These are phyloP conservation scores for Raphanus sativus DNA, from an alignment of 345 rosid species.

Conservation along the genomic window DNA sequence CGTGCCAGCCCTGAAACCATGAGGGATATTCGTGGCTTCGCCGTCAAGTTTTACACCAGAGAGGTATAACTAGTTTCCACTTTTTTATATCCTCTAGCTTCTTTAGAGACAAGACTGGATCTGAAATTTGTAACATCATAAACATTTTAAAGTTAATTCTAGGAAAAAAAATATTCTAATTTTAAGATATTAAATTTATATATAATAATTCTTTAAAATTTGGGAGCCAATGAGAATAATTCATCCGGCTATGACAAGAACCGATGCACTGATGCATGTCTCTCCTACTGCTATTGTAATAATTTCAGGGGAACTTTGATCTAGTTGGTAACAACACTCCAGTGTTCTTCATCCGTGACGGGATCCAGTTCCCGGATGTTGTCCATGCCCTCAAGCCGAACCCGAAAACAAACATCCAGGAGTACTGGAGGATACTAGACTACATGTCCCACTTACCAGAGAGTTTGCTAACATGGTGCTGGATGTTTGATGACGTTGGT, in stretches of 20 bases:
- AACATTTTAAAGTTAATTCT: neutral
- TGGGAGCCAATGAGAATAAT: too few species aligned
- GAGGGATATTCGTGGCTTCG: conserved; percentile 96
- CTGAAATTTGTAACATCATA: neutral
- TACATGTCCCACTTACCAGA: conserved; percentile 96
- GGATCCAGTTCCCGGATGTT: conserved; percentile 92
- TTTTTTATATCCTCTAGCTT: neutral
- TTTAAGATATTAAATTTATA: too few species aligned
- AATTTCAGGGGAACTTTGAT: conserved; percentile 88
- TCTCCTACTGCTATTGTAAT: neutral
- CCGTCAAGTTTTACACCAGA: conserved; percentile 96
- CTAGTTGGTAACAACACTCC: conserved; percentile 99
- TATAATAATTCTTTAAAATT: too few species aligned
- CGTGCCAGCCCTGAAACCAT: conserved; percentile 99
- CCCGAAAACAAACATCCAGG: conserved; percentile 94
- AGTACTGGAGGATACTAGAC: conserved; percentile 93
- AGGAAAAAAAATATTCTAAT: neutral
- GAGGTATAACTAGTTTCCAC: conserved; percentile 52
- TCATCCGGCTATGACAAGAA: too few species aligned
- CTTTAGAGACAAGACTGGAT: neutral
- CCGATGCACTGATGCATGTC: conserved; percentile 15
- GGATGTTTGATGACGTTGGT: conserved; percentile 91
- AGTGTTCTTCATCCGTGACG: conserved; percentile 94
- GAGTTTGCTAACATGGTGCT: conserved; percentile 79
- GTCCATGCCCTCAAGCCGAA: conserved; percentile 91